Percentiles rank a stretch among this genome's conserved stretches.
Evolutionary conservation across 2,329 filamentous ascomycete genomes (phyloP).

Genomic region (Talaromyces piceae): DNA sequence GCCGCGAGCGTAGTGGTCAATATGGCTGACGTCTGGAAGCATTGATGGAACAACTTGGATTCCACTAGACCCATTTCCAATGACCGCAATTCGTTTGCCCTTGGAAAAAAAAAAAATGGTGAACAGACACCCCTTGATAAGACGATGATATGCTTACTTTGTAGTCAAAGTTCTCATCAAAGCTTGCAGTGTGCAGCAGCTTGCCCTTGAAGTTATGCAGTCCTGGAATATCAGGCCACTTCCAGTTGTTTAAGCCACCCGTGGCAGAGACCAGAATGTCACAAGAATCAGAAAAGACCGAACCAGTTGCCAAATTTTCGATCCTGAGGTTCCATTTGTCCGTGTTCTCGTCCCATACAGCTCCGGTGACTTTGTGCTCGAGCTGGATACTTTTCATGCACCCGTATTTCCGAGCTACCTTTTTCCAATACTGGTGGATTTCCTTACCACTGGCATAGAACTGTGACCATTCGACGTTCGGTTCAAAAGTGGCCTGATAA

Average conservation of each 20-base stretch:
- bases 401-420: conserved; percentile 18
- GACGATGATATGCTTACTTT: conserved; percentile 1
- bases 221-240: conserved; percentile 38
- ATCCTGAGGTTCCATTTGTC: conserved; percentile 23
- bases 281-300: conserved; percentile 13
- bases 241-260: conserved; percentile 29
- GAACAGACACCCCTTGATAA: too few species aligned
- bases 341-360: conserved; percentile 22
- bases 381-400: conserved; percentile 22
- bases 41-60: conserved; percentile 27
- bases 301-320: conserved; percentile 6
- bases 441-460: conserved; percentile 21
- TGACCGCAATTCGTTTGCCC: conserved; percentile 22
- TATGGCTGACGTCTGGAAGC: conserved; percentile 16
- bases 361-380: conserved; percentile 18
- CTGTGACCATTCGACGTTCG: conserved; percentile 13
- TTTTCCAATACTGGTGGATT: conserved; percentile 22
- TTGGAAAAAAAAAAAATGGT: too few species aligned
- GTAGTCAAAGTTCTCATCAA: conserved; percentile 24
- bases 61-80: conserved; percentile 24
- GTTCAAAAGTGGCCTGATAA: conserved; percentile 11
- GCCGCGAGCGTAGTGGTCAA: conserved; percentile 12
- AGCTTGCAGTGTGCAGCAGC: conserved; percentile 34
- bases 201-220: conserved; percentile 36
- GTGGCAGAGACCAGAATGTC: conserved; percentile 21